Evolutionary conservation across 228 moss, liverwort and hornwort species (phyloP), one percentile per base, ranked within the genome.

Genomic region (Sphagnum fallax): DNA sequence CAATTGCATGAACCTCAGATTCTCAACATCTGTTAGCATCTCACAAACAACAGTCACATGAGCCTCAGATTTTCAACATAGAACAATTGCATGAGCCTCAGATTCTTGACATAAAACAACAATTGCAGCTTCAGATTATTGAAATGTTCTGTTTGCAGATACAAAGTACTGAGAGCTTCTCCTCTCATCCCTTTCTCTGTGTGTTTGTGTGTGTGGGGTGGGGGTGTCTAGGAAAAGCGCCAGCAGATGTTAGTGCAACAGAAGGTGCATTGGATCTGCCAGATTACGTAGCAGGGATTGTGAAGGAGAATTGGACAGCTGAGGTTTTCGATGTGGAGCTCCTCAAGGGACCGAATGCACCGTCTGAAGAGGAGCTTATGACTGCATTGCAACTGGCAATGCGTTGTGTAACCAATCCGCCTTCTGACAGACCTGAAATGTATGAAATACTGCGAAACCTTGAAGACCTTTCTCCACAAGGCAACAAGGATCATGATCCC

Each of bases 241-340:
- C 91, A 8, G 87, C 85, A 48, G 91, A 93, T 78, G 93, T 89
- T 49, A 89, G 84, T 70, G 75, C 88, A 1, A 89, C 97, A 3
- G 93, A 91, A 6, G 91, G 86, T 7, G 93, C 93, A 8, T 79
- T 87, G 6, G 93, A 91, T 66, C 70, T 97, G 5, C 93, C 97
- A 6, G 97, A 97, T 61, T 97, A 93, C 71, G 97, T 97, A 11
- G 86, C 90, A 0, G 90, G 91, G 8, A 93, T 97, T 50, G 93
- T 97, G 70, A 93, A 93, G 62, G 97, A 97, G 74, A 93, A 97
- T 63, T 97, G 97, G 97, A 97, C 97, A 1, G 89, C 93, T 4
- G 97, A 97, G 75, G 93, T 97, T 5, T 97, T 97, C 4, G 97
- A 97, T 71, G 75, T 87, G 14, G 97, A 97, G 72, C 84, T 97